Conservation (phyloP, 805 yeast species). For the Nakazawaea ernobii region DNA sequence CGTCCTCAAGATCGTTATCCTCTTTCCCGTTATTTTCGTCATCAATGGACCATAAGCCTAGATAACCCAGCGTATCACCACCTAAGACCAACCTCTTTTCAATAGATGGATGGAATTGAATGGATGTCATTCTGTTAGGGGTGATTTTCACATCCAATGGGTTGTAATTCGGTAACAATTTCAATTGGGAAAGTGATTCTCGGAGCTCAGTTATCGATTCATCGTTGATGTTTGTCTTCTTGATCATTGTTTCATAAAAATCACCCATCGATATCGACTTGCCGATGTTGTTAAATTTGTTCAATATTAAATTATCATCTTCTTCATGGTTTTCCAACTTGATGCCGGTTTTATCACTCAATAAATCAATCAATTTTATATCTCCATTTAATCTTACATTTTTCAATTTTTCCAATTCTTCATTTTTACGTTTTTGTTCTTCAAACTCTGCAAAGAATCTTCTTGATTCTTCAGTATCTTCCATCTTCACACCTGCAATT, state of each 20-base stretch:
- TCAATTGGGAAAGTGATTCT: constrained; percentile 45
- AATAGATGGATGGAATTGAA: constrained; percentile 70
- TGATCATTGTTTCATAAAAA: constrained; percentile 50
- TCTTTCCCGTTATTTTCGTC: constrained; percentile 22
- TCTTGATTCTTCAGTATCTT: constrained; percentile 37
- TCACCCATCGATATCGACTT: constrained; percentile 63
- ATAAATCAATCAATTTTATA: constrained; percentile 53
- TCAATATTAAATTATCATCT: constrained; percentile 21
- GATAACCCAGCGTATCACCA: constrained; percentile 83
- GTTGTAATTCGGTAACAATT: constrained; percentile 49
- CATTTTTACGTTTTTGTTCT: constrained; percentile 25
- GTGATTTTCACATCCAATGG: constrained; percentile 71
- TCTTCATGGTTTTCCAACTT: constrained; percentile 30
- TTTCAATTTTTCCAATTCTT: constrained; percentile 44
- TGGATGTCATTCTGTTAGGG: constrained; percentile 65
- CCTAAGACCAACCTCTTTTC: constrained; percentile 64
- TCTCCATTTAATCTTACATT: constrained; percentile 61
- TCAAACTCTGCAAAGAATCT: constrained; percentile 31
- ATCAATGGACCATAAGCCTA: constrained; percentile 82
- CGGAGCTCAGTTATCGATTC: constrained; percentile 43
- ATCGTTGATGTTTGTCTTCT: constrained; percentile 25
- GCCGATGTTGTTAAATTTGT: constrained; percentile 33
- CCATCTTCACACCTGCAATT: constrained; percentile 64
- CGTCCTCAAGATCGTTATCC: constrained; percentile 34
- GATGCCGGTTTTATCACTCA: constrained; percentile 28